Evolutionary conservation across 441 rosid genomes (phyloP), one percentile per base, ranked within the genome.

Genomic region (Jatropha multifida): DNA sequence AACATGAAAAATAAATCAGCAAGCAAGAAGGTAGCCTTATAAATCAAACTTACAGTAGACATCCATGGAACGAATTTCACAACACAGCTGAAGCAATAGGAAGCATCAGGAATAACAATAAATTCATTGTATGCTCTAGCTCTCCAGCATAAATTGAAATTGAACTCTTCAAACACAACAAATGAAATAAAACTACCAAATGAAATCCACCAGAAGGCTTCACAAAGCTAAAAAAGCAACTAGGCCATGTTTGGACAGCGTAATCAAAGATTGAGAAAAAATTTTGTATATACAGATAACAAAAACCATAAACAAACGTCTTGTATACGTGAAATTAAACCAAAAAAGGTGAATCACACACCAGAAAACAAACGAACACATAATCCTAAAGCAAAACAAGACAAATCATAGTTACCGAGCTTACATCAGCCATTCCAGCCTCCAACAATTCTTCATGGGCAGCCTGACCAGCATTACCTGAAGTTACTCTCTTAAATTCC

Each of bases 401-500:
- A 32, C 32, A 49, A 14, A 65, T 38, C 2, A 40, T 26, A 87
- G 68, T 62, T 85, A 93, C 98, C 76, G 89, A 82, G 51, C 79
- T 82, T 2, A 90, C 60, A 80, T 92, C 97, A 27, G 98, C 96
- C 90, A 90, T 81, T 81, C 95, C 98, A 48, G 99, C 87, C 80
- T 90, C 98, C 68, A 93, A 74, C 81, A 94, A 80, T 74, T 93
- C 90, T 74, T 89, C 97, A 49, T 90, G 87, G 56, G 92, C 91
- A 86, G 90, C 67, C 52, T 88, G 83, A 62, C 82, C 83, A 74
- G 82, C 68, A 74, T 81, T 82, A 49, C 88, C 95, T 54, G 88
- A 81, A 5, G 83, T 76, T 51, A 90, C 82, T 74, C 92, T 87
- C 82, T 93, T 96, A 60, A 89, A 88, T 83, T 93, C 92, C 65